Percentiles rank a stretch among this genome's conserved stretches.
These are phyloP conservation scores for Mortierella sp. DNA, from an alignment of 371 early-diverging fungal species.

Conservation along the genomic window DNA sequence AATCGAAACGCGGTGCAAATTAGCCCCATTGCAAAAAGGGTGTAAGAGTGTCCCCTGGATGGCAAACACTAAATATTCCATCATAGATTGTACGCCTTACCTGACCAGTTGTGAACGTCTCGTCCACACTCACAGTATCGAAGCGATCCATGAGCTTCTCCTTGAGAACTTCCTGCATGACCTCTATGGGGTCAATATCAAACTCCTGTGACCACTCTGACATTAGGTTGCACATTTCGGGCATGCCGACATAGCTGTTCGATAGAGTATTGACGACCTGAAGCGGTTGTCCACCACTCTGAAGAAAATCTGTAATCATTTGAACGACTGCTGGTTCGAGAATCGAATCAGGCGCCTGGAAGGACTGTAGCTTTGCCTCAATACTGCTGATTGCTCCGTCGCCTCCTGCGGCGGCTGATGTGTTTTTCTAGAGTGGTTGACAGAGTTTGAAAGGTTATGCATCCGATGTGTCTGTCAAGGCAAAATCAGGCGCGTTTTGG, in stretches of 20 bases:
- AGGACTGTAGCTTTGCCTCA: conserved; percentile 33
- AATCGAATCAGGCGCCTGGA: conserved; percentile 66
- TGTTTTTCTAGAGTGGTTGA: conserved; percentile 12
- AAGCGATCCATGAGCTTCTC: conserved; percentile 67
- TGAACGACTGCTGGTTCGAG: conserved; percentile 68
- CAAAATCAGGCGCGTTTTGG: neutral
- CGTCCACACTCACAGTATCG: conserved; percentile 67
- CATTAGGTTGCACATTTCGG: conserved; percentile 74
- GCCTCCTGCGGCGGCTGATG: neutral
- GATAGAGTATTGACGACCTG: conserved; percentile 68
- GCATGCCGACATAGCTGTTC: conserved; percentile 74
- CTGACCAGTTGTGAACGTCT: conserved; percentile 60
- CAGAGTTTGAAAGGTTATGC: too few relatives aligned
- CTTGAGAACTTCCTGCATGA: conserved; percentile 66
- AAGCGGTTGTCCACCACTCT: conserved; percentile 72
- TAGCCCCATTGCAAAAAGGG: neutral
- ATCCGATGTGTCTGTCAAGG: too few relatives aligned
- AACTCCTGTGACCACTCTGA: conserved; percentile 59
- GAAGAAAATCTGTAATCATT: conserved; percentile 62
- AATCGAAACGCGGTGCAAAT: neutral
- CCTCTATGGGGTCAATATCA: conserved; percentile 58
- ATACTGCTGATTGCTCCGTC: conserved; percentile 6
- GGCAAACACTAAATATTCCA: too few relatives aligned
- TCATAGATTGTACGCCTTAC: too few relatives aligned
- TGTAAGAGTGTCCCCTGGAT: too few relatives aligned